A percentile compares a stretch with the other conserved stretches of the same genome.
Conservation (phyloP, 2,329 filamentous ascomycete genomes). For the Zymoseptoria crescenta region DNA sequence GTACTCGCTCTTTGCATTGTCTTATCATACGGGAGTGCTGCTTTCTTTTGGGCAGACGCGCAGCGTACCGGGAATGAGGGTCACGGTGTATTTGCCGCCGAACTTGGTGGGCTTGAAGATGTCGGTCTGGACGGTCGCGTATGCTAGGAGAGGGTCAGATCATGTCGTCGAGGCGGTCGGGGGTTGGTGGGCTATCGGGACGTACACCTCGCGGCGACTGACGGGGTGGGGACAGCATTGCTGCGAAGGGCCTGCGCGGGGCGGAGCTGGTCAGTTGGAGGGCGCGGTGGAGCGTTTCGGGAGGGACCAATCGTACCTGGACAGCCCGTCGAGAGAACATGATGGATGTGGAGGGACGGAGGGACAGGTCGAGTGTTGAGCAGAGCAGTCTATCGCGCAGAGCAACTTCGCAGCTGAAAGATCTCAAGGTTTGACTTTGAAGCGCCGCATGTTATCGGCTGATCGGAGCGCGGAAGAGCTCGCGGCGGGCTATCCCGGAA, state of each 20-base stretch:
- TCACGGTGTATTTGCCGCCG: slow-evolving; percentile 98
- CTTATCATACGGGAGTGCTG: slow-evolving; percentile 16
- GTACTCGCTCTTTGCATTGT: not conserved
- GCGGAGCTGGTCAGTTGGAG: slow-evolving; percentile 2
- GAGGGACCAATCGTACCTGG: slow-evolving; percentile 13
- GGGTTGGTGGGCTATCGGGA: slow-evolving; percentile 8
- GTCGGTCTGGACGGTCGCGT: slow-evolving; percentile 82
- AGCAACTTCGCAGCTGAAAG: slow-evolving; percentile 1
- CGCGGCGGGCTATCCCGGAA: no score
- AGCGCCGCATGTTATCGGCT: no score
- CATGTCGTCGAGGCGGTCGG: slow-evolving; percentile 10
- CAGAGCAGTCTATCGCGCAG: no score
- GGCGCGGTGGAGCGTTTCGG: slow-evolving; percentile 17
- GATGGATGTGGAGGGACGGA: slow-evolving; percentile 3
- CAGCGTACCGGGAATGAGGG: slow-evolving; percentile 77
- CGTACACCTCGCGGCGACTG: slow-evolving; percentile 50
- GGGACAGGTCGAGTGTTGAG: not conserved
- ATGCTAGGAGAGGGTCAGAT: slow-evolving; percentile 34
- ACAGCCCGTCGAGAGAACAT: slow-evolving; percentile 22
- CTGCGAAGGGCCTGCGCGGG: slow-evolving; percentile 44
- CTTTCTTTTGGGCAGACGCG: no score
- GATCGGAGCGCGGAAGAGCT: no score
- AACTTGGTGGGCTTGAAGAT: slow-evolving; percentile 99
- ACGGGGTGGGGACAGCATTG: slow-evolving; percentile 44
- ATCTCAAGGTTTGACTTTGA: slow-evolving; percentile 3